Conservation (phyloP, 345 rosid genomes). For the Cardamine chenopodiifolia region DNA sequence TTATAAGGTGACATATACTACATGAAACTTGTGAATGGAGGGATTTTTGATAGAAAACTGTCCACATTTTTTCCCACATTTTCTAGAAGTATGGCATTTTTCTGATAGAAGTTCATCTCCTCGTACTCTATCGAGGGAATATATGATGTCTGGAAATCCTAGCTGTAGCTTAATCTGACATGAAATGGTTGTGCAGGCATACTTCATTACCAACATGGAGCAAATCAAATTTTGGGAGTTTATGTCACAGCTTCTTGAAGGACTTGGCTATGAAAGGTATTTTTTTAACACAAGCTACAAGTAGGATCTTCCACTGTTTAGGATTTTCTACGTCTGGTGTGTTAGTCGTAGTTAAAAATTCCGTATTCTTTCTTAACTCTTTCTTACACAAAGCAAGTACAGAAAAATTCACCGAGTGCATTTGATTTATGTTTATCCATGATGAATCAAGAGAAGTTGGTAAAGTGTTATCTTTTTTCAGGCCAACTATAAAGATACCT, state of each 20-base stretch:
- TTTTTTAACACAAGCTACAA: slow-evolving; percentile 5
- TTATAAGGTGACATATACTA: slow-evolving; percentile 15
- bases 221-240: slow-evolving; percentile 94
- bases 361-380: not conserved
- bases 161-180: slow-evolving; percentile 13
- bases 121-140: not conserved
- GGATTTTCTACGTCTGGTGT: not conserved
- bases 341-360: slow-evolving; percentile 8
- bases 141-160: not conserved
- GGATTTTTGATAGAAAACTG: not conserved
- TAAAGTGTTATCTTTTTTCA: slow-evolving; percentile 47
- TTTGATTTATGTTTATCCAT: not conserved
- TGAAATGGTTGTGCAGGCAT: slow-evolving; percentile 60
- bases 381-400: not conserved
- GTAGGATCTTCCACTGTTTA: not conserved
- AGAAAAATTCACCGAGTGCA: not conserved
- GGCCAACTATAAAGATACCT: slow-evolving; percentile 92
- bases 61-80: too few relatives aligned
- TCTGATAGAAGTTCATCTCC: not conserved
- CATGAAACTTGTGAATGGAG: not conserved
- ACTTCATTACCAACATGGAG: slow-evolving; percentile 92
- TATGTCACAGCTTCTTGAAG: slow-evolving; percentile 66
- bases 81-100: not conserved
- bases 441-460: not conserved
- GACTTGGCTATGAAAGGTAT: slow-evolving; percentile 94